These are phyloP conservation scores for Leccinum fuscescens DNA, from an alignment of 1,284 basidiomycete species.

Conservation along the genomic window DNA sequence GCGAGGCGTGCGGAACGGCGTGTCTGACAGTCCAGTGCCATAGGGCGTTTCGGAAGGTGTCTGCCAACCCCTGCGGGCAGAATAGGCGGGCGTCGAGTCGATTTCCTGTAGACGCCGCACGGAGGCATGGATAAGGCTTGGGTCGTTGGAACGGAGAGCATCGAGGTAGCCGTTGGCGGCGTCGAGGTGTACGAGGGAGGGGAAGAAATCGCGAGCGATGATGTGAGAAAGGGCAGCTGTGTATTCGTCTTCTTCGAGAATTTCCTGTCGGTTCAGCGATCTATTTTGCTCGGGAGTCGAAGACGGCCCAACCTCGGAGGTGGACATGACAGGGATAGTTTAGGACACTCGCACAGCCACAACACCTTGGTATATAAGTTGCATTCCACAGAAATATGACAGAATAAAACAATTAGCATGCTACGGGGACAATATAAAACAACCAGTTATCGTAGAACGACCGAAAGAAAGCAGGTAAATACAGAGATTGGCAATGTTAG, in stretches of 20 bases:
- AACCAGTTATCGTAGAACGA: slow-evolving; percentile 17
- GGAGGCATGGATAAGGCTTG: slow-evolving; percentile 67
- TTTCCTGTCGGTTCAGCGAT: slow-evolving; percentile 68
- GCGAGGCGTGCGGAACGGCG: slow-evolving; percentile 52
- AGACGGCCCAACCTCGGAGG: slow-evolving; percentile 22
- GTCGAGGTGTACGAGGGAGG: slow-evolving; percentile 83
- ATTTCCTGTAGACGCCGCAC: slow-evolving; percentile 72
- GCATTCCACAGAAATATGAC: slow-evolving; percentile 13
- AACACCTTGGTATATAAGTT: not conserved
- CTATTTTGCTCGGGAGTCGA: slow-evolving; percentile 22
- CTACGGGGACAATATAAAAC: slow-evolving; percentile 18
- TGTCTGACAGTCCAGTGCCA: slow-evolving; percentile 58
- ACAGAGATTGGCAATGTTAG: slow-evolving; percentile 11
- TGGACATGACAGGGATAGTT: slow-evolving; percentile 22
- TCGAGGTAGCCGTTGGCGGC: slow-evolving; percentile 85
- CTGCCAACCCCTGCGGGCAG: slow-evolving; percentile 41
- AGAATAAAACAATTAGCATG: slow-evolving; percentile 17
- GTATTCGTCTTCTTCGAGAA: slow-evolving; percentile 96
- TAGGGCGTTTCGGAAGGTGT: slow-evolving; percentile 69
- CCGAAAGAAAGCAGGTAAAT: slow-evolving; percentile 11
- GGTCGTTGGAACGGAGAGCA: slow-evolving; percentile 71
- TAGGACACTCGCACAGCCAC: slow-evolving; percentile 19
- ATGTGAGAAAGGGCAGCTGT: slow-evolving; percentile 89
- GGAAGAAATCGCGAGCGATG: slow-evolving; percentile 97
- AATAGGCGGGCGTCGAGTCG: slow-evolving; percentile 45